phyloP scores from a whole-genome alignment of 768 basidiomycete species.

The Trametes coccinea region DNA sequence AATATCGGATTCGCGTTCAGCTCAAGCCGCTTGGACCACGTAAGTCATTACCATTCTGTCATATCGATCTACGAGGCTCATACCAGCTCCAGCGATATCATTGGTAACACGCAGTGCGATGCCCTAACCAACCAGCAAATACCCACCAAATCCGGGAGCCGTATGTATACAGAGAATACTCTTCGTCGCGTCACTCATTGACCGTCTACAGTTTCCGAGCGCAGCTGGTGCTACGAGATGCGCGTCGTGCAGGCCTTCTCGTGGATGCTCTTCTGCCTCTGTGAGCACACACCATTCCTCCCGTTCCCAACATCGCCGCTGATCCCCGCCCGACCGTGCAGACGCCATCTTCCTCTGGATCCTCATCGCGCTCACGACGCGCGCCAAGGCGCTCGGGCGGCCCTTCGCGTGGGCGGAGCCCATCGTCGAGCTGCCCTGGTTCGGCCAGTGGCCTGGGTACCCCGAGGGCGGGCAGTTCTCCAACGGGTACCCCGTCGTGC shows the following conservation, averaged over 20 bases:
- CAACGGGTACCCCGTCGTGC: conserved; percentile 14
- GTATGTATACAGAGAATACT: neutral
- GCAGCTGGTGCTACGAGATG: conserved; percentile 74
- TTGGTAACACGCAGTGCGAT: conserved; percentile 44
- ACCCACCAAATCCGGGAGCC: conserved; percentile 50
- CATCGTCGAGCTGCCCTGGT: conserved; percentile 71
- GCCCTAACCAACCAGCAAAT: conserved; percentile 37
- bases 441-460: conserved; percentile 68
- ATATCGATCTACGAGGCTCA: no score
- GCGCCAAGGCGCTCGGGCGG: conserved; percentile 55
- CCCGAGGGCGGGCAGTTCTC: conserved; percentile 22
- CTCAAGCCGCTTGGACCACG: conserved; percentile 76
- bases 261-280: conserved; percentile 65
- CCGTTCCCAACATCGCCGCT: neutral
- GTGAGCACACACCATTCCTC: conserved; percentile 33
- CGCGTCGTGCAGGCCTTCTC: conserved; percentile 78
- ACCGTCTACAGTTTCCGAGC: conserved; percentile 47
- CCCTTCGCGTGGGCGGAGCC: conserved; percentile 59
- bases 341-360: conserved; percentile 53
- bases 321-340: conserved; percentile 19
- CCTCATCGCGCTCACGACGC: conserved; percentile 55
- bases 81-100: conserved; percentile 55
- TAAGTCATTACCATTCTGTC: conserved; percentile 34
- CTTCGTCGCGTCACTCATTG: conserved; percentile 2
- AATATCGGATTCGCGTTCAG: conserved; percentile 36